A percentile compares a stretch with the other conserved stretches of the same genome.
Conservation (phyloP, 139 green algal genomes). For the Nannochloris sp. region DNA sequence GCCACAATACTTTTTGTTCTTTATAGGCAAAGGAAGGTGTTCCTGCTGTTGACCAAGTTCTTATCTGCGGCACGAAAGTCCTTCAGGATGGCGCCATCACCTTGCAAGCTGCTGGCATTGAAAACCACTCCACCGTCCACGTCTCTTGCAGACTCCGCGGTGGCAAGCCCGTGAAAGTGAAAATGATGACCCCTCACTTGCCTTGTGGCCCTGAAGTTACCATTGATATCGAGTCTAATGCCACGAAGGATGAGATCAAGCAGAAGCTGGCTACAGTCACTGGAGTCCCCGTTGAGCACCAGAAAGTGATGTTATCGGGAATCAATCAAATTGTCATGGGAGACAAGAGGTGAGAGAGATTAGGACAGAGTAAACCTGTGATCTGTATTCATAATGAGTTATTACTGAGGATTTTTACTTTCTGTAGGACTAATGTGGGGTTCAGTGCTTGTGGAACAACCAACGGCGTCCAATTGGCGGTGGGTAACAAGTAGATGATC, state of each 20-base stretch:
- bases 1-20: no score
- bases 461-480: slow-evolving; percentile 27
- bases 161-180: slow-evolving; percentile 37
- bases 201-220: slow-evolving; percentile 44
- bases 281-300: slow-evolving; percentile 39
- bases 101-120: slow-evolving; percentile 2
- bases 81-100: slow-evolving; percentile 11
- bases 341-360: slow-evolving; percentile 41
- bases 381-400: background rate
- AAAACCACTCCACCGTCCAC: slow-evolving; percentile 7
- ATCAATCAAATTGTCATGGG: slow-evolving; percentile 50
- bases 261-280: slow-evolving; percentile 34
- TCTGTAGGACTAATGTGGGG: slow-evolving; percentile 34
- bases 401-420: background rate
- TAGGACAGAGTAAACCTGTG: background rate
- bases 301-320: slow-evolving; percentile 52
- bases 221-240: slow-evolving; percentile 40
- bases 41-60: no score
- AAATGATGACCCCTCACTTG: slow-evolving; percentile 49
- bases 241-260: slow-evolving; percentile 40
- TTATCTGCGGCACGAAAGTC: slow-evolving; percentile 20
- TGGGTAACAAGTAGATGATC: slow-evolving; percentile 1
- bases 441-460: slow-evolving; percentile 25
- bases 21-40: no score
- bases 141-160: slow-evolving; percentile 12